Base-by-base conservation (phyloP, 2,329 filamentous ascomycete genomes). In the Phoma sp. region DNA sequence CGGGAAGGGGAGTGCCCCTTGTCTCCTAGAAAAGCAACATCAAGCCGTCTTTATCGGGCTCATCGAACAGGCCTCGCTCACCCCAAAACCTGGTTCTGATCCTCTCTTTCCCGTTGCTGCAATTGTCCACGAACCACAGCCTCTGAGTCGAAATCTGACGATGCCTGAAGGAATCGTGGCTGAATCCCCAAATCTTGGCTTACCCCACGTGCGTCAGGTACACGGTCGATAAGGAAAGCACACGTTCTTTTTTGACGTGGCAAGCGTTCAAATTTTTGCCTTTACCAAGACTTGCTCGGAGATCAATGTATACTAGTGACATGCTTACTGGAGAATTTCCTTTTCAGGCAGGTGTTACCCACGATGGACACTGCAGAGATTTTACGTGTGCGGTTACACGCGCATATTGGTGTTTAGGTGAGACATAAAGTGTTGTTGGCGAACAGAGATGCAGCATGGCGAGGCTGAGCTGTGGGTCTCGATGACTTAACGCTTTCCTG, bases 181-280 rank as follows among this genome's bases (percentile, higher is more conserved):
- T 51, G 43, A 35, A 51, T 51, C 53, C 18, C 47, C 40, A 9
- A n/a, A 18, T 42, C 53, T 56, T 56, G 53, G 53, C 47, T 30
- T 6, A 4, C 18, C 38, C 53, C 53, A 56, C 53, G 53, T 56
- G 53, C 53, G 13, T 37, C 32, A 56, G 43, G 47, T 47, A 56
- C 47, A 38, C 42, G 53, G 23, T 40, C 32, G 10, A 41, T 11
- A 2, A 24, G 22, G 32, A 48, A 33, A 25, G 32, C 33, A 24
- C 42, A 43, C 29, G 25, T 27, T 30, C 35, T 23, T 25, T 29
- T 39, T 35, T n/a, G 10, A 43, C 13, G 24, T 23, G 27, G 2
- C 8, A 23, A 9, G 4, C 9, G 25, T 40, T n/a, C 24, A 22
- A 25, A 39, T 23, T 50, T 29, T 43, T 51, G 32, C 33, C 7